Evolutionary conservation across 768 basidiomycete genomes (phyloP).

Genomic region (Trametes villosa): DNA sequence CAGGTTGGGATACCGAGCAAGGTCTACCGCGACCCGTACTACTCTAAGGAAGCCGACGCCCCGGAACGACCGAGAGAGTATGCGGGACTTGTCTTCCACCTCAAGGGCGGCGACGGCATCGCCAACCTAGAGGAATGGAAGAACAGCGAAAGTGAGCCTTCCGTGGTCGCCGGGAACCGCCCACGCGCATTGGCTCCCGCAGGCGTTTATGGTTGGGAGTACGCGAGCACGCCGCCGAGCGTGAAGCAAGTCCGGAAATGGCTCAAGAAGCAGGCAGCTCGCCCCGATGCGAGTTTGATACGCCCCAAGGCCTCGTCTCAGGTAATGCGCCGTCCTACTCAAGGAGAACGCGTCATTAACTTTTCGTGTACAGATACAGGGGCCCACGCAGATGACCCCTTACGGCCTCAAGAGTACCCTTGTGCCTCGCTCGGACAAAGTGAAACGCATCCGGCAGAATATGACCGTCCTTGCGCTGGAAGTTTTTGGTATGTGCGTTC

Average conservation of each 20-base stretch:
- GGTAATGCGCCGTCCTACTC: conserved; percentile 37
- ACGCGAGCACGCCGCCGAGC: conserved; percentile 70
- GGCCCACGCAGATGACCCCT: conserved; percentile 74
- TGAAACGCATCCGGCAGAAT: conserved; percentile 61
- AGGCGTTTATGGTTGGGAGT: conserved; percentile 77
- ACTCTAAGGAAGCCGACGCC: conserved; percentile 71
- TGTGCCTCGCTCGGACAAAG: conserved; percentile 41
- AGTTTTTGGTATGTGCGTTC: conserved; percentile 68
- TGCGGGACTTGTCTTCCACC: conserved; percentile 73
- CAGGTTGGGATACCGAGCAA: conserved; percentile 55
- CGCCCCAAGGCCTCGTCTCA: conserved; percentile 50
- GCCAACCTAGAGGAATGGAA: conserved; percentile 64
- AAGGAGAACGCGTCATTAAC: neutral
- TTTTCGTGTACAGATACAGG: conserved; percentile 55
- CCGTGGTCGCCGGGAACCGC: neutral
- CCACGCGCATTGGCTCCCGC: conserved; percentile 25
- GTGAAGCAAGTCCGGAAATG: conserved; percentile 56
- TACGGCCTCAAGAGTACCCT: conserved; percentile 71
- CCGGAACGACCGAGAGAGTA: conserved; percentile 74
- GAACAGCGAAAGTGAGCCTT: neutral
- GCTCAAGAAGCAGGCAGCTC: conserved; percentile 43
- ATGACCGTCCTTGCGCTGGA: conserved; percentile 87
- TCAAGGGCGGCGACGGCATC: conserved; percentile 68
- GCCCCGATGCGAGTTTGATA: neutral
- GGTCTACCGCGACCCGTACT: conserved; percentile 80